Conservation (phyloP, 2,329 filamentous ascomycete genomes). For the Clarireedia homoeocarpa region DNA sequence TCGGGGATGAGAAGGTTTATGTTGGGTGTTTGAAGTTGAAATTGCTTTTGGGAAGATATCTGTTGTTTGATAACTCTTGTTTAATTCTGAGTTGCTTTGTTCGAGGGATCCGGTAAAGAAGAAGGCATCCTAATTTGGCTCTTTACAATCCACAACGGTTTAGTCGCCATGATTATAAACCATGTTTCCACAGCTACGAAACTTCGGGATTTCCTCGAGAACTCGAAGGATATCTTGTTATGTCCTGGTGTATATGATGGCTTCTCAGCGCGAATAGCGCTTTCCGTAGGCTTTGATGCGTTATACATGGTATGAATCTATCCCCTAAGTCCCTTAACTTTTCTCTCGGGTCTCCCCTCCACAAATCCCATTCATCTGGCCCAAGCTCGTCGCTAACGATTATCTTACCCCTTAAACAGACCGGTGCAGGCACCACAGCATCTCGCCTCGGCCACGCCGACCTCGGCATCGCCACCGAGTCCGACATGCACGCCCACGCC, state of each 20-base stretch:
- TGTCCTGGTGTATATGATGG: constrained; percentile 64
- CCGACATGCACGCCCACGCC: constrained; percentile 45
- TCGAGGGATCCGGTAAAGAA: too few species aligned
- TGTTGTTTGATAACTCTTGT: too few species aligned
- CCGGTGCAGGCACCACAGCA: constrained; percentile 42
- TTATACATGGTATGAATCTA: constrained; percentile 48
- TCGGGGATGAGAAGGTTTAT: too few species aligned
- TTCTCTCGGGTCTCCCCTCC: neutral
- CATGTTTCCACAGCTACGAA: neutral
- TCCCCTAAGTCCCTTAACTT: too few species aligned
- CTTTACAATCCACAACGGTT: too few species aligned
- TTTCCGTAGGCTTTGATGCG: constrained; percentile 53
- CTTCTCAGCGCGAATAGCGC: constrained; percentile 54
- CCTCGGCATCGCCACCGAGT: constrained; percentile 41
- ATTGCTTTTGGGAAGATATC: too few species aligned
- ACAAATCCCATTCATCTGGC: neutral
- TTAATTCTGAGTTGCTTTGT: too few species aligned
- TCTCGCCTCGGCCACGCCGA: constrained; percentile 42
- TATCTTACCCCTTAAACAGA: constrained; percentile 28
- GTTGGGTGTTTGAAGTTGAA: too few species aligned
- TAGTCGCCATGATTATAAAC: too few species aligned
- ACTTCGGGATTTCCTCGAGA: constrained; percentile 9
- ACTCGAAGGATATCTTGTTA: constrained; percentile 35
- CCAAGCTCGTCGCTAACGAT: neutral
- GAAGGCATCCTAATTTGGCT: too few species aligned